These are phyloP conservation scores for Metschnikowia aberdeeniae DNA, from an alignment of 805 yeast species.

Conservation along the genomic window DNA sequence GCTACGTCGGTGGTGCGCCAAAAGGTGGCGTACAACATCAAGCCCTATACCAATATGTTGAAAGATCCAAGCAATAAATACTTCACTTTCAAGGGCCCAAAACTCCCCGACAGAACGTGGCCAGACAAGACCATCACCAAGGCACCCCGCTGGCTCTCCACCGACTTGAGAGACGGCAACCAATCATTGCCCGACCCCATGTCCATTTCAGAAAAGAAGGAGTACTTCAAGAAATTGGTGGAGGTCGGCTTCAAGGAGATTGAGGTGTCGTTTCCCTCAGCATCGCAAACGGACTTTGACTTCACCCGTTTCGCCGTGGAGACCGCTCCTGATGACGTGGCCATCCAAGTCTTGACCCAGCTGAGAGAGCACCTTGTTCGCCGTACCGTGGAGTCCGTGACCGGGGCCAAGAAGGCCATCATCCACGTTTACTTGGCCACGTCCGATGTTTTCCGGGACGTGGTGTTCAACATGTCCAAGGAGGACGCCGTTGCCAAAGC, in stretches of 20 bases:
- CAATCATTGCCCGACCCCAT: constrained; percentile 81
- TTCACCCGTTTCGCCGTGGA: constrained; percentile 78
- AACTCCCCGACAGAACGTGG: constrained; percentile 65
- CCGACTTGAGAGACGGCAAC: constrained; percentile 79
- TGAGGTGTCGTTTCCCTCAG: constrained; percentile 78
- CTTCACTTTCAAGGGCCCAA: constrained; percentile 49
- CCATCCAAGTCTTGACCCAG: constrained; percentile 70
- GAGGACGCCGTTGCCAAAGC: constrained; percentile 67
- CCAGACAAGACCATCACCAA: constrained; percentile 61
- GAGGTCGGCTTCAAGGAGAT: constrained; percentile 78
- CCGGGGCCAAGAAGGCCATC: constrained; percentile 70
- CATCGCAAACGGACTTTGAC: constrained; percentile 79
- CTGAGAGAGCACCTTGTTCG: constrained; percentile 71
- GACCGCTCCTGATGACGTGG: constrained; percentile 71
- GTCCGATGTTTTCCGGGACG: constrained; percentile 69
- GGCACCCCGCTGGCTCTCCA: constrained; percentile 78
- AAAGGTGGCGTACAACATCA: constrained; percentile 23
- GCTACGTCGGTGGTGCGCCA: constrained; percentile 20
- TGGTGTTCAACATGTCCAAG: constrained; percentile 68
- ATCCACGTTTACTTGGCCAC: constrained; percentile 75
- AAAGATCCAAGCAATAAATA: constrained; percentile 66
- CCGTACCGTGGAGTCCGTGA: constrained; percentile 69
- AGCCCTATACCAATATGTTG: constrained; percentile 46
- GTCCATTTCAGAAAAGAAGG: constrained; percentile 70
- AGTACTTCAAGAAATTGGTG: constrained; percentile 65